These are phyloP conservation scores for Sclerotiophoma versabilis DNA, from an alignment of 2,329 filamentous ascomycete genomes.

Conservation along the genomic window DNA sequence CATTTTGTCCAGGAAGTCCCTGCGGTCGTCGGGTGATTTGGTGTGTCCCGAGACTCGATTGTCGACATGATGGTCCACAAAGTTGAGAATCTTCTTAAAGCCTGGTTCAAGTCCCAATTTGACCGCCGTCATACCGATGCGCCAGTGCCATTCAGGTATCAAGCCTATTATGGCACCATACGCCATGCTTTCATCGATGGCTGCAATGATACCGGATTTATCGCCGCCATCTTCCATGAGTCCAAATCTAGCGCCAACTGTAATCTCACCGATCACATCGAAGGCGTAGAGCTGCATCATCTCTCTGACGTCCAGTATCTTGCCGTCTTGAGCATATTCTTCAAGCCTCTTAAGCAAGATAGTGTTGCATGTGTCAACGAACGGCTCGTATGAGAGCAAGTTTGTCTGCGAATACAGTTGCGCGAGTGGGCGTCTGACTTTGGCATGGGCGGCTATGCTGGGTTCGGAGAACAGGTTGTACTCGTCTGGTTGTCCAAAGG, in stretches of 20 bases:
- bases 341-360: constrained; percentile 43
- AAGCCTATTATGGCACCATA: constrained; percentile 8
- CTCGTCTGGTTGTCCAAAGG: constrained; percentile 18
- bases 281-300: constrained; percentile 60
- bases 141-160: constrained; percentile 12
- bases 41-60: constrained; percentile 12
- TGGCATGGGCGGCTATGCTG: constrained; percentile 43
- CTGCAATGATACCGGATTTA: constrained; percentile 7
- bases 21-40: constrained; percentile 9
- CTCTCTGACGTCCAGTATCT: constrained; percentile 50
- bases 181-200: neutral
- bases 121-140: neutral
- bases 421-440: constrained; percentile 46
- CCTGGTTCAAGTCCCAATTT: neutral
- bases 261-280: constrained; percentile 62
- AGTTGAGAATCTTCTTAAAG: neutral
- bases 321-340: constrained; percentile 25
- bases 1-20: constrained; percentile 23
- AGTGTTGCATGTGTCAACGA: constrained; percentile 47
- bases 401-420: constrained; percentile 49
- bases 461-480: constrained; percentile 49
- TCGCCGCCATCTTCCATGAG: constrained; percentile 24
- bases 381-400: constrained; percentile 50
- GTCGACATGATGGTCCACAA: constrained; percentile 1
- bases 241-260: constrained; percentile 42